phyloP scores from a whole-genome alignment of 345 rosid genomes.

The Cochlearia excelsa region DNA sequence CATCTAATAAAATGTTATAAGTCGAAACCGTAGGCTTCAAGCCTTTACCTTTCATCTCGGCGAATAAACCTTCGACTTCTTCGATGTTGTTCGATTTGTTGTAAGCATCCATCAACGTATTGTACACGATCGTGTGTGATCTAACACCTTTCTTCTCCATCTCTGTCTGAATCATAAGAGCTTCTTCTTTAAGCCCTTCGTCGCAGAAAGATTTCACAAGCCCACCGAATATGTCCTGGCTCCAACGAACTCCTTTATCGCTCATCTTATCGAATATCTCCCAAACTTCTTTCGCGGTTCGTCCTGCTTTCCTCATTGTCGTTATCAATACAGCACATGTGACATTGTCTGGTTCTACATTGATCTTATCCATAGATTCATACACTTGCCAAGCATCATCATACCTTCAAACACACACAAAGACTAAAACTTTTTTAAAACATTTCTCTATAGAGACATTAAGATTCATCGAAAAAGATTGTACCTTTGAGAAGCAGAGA shows the following conservation, averaged over 20 bases:
- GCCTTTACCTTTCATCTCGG: constrained; percentile 70
- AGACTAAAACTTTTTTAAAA: constrained; percentile 7
- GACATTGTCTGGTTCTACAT: constrained; percentile 61
- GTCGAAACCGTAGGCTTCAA: constrained; percentile 55
- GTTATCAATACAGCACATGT: constrained; percentile 76
- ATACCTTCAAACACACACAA: constrained; percentile 40
- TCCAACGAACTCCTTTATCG: constrained; percentile 72
- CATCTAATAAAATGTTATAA: constrained; percentile 76
- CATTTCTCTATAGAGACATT: too few relatives aligned
- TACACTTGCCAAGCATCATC: constrained; percentile 69
- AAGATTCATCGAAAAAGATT: background rate
- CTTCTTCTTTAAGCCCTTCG: constrained; percentile 77
- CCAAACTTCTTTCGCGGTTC: constrained; percentile 75
- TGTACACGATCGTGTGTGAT: constrained; percentile 61
- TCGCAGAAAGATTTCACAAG: constrained; percentile 79
- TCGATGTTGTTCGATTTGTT: constrained; percentile 65
- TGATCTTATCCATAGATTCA: constrained; percentile 61
- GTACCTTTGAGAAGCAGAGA: constrained; percentile 61
- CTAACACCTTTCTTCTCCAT: constrained; percentile 81
- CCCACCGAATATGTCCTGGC: constrained; percentile 62
- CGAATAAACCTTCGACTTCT: constrained; percentile 80
- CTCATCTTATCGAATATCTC: constrained; percentile 71
- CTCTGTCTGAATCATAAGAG: constrained; percentile 70
- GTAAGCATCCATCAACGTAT: constrained; percentile 80
- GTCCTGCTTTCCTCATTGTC: constrained; percentile 61